Evolutionary conservation across 2,329 filamentous ascomycete species (phyloP).

Genomic region (Tolypocladium pustulatum): DNA sequence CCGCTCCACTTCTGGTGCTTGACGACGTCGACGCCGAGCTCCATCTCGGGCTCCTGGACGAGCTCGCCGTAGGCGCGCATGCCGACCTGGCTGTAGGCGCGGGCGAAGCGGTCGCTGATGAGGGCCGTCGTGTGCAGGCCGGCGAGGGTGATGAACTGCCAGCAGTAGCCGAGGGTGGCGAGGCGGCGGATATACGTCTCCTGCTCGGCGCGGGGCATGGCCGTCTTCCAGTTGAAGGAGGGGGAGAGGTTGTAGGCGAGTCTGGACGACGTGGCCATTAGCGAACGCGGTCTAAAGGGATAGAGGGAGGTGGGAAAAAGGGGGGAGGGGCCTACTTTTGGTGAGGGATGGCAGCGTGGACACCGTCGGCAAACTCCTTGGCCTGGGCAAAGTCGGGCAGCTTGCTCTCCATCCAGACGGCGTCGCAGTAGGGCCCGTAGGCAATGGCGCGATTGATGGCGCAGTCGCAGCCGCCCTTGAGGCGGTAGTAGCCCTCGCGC

Average conservation of each 20-base stretch:
- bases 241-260: conserved; percentile 97
- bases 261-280: conserved; percentile 34
- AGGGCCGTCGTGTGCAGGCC: conserved; percentile 93
- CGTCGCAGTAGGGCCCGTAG: conserved; percentile 86
- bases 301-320: not conserved
- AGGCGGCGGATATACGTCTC: conserved; percentile 95
- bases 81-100: conserved; percentile 67
- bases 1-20: conserved; percentile 99
- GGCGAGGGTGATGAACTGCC: conserved; percentile 99
- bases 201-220: conserved; percentile 84
- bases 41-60: conserved; percentile 97
- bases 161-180: conserved; percentile 84
- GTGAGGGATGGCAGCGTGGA: conserved; percentile 90
- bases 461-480: conserved; percentile 83
- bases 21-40: conserved; percentile 79
- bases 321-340: conserved; percentile 61
- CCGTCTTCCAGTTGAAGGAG: conserved; percentile 99
- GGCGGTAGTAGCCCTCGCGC: conserved; percentile 88
- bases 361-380: conserved; percentile 83
- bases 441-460: conserved; percentile 84
- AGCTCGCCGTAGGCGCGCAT: conserved; percentile 97
- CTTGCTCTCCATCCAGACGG: conserved; percentile 99
- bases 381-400: conserved; percentile 86
- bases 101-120: conserved; percentile 80
- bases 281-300: too few relatives aligned